Evolutionary conservation across 345 rosid genomes (phyloP).

Genomic region (Eucalyptus globulus): DNA sequence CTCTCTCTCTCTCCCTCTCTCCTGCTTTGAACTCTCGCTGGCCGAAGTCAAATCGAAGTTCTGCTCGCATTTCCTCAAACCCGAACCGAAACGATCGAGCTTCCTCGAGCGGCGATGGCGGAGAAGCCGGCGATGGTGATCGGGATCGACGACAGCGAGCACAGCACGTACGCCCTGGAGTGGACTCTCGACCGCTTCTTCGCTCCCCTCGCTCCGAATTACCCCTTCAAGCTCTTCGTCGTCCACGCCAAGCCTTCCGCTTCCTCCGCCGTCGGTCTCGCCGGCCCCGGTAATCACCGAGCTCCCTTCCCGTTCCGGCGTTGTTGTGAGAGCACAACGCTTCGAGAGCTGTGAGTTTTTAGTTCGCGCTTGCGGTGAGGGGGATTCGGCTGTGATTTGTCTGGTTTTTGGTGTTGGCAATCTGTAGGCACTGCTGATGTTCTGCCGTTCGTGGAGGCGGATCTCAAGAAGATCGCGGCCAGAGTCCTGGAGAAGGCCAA

Average conservation of each 20-base stretch:
- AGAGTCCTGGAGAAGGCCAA: conserved; percentile 59
- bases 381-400: background rate
- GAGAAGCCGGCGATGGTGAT: conserved; percentile 24
- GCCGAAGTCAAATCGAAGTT: background rate
- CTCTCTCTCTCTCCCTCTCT: background rate
- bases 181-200: conserved; percentile 87
- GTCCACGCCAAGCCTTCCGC: conserved; percentile 74
- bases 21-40: background rate
- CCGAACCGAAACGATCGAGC: background rate
- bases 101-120: background rate
- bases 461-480: conserved; percentile 63
- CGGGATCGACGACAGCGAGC: conserved; percentile 37
- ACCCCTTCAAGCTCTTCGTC: conserved; percentile 68
- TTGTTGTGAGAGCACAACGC: background rate
- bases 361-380: background rate
- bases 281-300: conserved; percentile 54
- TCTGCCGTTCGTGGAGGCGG: conserved; percentile 53
- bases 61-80: background rate
- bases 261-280: conserved; percentile 44
- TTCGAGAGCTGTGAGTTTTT: background rate
- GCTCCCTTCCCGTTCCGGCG: background rate
- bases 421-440: conserved; percentile 63
- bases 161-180: conserved; percentile 59
- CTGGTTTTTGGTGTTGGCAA: background rate
- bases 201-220: conserved; percentile 30